Conservation (phyloP, 2,329 filamentous ascomycete genomes). For the Penicillium decumbens region DNA sequence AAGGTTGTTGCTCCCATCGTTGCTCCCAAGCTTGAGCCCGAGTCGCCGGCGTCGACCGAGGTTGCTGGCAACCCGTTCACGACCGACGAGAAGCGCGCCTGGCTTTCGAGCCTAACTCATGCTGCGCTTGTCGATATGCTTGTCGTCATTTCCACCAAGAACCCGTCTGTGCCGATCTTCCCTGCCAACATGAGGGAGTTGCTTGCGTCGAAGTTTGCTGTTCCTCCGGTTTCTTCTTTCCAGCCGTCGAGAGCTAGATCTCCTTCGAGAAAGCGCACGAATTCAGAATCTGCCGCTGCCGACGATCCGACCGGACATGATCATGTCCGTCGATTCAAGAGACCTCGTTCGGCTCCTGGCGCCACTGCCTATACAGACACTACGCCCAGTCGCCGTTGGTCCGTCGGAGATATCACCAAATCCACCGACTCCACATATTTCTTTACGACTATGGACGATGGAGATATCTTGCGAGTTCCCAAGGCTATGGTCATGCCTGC, state of each 20-base stretch:
- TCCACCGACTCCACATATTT: not conserved
- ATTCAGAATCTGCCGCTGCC: constrained; percentile 8
- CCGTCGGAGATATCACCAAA: not conserved
- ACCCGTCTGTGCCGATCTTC: constrained; percentile 65
- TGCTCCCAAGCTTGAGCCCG: constrained; percentile 4
- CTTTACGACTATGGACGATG: not conserved
- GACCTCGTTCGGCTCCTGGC: not conserved
- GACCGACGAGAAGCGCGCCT: constrained; percentile 54
- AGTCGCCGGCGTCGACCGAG: constrained; percentile 18
- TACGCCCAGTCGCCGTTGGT: not conserved
- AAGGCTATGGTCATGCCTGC: not conserved
- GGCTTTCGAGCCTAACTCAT: constrained; percentile 59
- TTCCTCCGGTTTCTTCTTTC: not conserved
- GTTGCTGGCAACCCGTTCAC: constrained; percentile 30
- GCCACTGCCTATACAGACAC: not conserved
- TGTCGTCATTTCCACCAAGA: constrained; percentile 55
- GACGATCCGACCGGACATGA: constrained; percentile 1
- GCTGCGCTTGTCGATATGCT: constrained; percentile 61
- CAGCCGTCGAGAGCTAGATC: not conserved
- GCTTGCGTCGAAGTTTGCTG: constrained; percentile 23
- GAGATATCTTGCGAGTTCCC: not conserved
- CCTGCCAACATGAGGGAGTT: constrained; percentile 35
- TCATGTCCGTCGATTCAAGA: not conserved
- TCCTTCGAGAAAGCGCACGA: constrained; percentile 4
- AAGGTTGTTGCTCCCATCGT: not conserved